A percentile compares a stretch with the other conserved stretches of the same genome.
These are phyloP conservation scores for Fagopyrum esculentum DNA, from an alignment of 148 eudicot genomes.

Conservation along the genomic window DNA sequence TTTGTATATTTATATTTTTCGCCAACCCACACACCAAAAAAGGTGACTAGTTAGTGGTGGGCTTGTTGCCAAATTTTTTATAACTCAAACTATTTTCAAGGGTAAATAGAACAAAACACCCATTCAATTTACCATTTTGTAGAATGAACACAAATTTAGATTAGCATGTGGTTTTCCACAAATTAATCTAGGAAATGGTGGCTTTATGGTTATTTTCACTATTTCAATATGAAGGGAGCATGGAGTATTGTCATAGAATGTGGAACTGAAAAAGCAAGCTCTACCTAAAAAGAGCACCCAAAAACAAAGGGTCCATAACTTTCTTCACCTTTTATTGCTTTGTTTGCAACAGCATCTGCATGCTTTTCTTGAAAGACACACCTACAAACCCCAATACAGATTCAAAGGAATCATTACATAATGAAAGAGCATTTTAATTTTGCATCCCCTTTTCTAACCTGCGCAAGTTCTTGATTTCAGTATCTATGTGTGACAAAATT, in stretches of 20 bases:
- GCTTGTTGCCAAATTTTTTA: conserved; percentile 1
- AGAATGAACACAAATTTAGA: too few relatives aligned
- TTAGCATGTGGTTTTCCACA: too few relatives aligned
- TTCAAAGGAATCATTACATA: conserved; percentile 11
- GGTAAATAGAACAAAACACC: background rate
- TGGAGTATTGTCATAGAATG: background rate
- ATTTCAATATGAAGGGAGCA: too few relatives aligned
- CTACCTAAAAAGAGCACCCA: conserved; percentile 4
- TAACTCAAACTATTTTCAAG: background rate
- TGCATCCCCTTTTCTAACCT: background rate
- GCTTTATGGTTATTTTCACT: too few relatives aligned
- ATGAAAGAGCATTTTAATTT: background rate
- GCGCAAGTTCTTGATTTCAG: conserved; percentile 4
- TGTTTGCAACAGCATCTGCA: background rate
- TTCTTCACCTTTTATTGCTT: conserved; percentile 8
- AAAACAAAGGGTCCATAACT: conserved; percentile 8
- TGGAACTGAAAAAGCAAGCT: background rate
- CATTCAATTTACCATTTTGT: too few relatives aligned
- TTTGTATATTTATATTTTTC: background rate
- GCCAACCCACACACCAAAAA: too few relatives aligned
- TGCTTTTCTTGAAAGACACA: conserved; percentile 3
- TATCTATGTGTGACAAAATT: background rate
- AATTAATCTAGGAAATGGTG: too few relatives aligned
- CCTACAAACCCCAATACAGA: conserved; percentile 9
- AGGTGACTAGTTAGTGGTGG: background rate